phyloP scores from a whole-genome alignment of 257 asterid genomes.

The Fraxinus anomala region DNA sequence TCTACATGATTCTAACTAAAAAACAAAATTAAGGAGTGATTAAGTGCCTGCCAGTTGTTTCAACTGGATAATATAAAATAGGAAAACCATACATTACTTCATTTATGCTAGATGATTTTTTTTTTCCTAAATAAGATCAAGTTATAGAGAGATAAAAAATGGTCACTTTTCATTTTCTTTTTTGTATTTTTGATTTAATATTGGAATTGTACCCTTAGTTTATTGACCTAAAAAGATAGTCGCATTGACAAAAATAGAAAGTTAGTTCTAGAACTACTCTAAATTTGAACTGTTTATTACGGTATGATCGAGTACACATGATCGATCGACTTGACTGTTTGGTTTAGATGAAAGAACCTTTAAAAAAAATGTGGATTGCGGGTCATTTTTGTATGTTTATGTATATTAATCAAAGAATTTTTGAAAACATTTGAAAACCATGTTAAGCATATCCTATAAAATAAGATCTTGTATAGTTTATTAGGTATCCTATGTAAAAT shows the following conservation, averaged over 20 bases:
- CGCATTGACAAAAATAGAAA: not conserved
- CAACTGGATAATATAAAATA: not conserved
- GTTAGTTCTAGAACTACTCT: not conserved
- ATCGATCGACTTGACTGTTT: not conserved
- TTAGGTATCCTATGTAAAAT: not conserved
- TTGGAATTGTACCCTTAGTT: too few species aligned
- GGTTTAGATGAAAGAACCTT: not conserved
- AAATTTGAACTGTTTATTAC: too few species aligned
- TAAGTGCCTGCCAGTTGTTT: constrained; percentile 7
- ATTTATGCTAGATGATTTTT: too few species aligned
- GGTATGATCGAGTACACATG: not conserved
- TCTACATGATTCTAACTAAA: not conserved
- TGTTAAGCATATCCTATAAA: too few species aligned
- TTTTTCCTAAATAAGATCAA: too few species aligned
- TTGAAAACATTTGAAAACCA: not conserved
- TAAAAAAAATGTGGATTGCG: not conserved
- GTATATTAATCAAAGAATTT: too few species aligned
- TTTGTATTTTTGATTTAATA: not conserved
- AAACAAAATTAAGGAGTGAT: not conserved
- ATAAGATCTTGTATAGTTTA: too few species aligned
- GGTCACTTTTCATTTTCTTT: not conserved
- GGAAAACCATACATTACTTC: not conserved
- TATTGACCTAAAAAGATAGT: not conserved
- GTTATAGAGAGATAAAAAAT: not conserved
- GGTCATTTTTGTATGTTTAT: too few species aligned